Percentiles rank a stretch among this genome's conserved stretches.
These are phyloP conservation scores for Pseudogymnoascus sp. DNA, from an alignment of 2,329 filamentous ascomycete species.

Conservation along the genomic window DNA sequence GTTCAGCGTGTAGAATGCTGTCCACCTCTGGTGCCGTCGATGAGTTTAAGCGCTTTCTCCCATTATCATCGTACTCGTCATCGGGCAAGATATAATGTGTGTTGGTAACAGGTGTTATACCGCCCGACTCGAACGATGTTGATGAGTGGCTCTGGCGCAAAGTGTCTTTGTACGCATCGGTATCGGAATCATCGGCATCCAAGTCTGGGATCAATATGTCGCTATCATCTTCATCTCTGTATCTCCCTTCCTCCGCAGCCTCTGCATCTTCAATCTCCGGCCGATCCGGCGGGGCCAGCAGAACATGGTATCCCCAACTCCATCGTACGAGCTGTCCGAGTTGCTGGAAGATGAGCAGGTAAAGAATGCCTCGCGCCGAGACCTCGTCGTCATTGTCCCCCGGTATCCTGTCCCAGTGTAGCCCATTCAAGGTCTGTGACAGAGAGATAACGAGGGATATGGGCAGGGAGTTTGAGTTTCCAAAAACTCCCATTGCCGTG, in stretches of 20 bases:
- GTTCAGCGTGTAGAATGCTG: slow-evolving; percentile 19
- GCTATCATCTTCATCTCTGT: slow-evolving; percentile 42
- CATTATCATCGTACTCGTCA: slow-evolving; percentile 34
- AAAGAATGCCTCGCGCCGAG: slow-evolving; percentile 84
- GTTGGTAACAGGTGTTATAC: slow-evolving; percentile 26
- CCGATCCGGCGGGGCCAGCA: slow-evolving; percentile 75
- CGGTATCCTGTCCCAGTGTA: slow-evolving; percentile 88
- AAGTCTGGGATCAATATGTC: slow-evolving; percentile 38
- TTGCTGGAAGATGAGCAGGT: slow-evolving; percentile 95
- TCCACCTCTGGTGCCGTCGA: slow-evolving; percentile 21
- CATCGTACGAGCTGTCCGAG: slow-evolving; percentile 89
- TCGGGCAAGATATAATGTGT: slow-evolving; percentile 24
- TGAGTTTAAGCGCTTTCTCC: slow-evolving; percentile 12
- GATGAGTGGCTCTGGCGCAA: slow-evolving; percentile 11
- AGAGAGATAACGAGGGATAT: slow-evolving; percentile 93
- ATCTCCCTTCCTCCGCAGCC: slow-evolving; percentile 42
- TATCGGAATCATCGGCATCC: slow-evolving; percentile 32
- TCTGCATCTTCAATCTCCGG: slow-evolving; percentile 43
- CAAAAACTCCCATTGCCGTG: slow-evolving; percentile 93
- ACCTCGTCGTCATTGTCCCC: slow-evolving; percentile 95
- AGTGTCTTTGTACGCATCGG: slow-evolving; percentile 27
- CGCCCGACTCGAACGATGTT: slow-evolving; percentile 26
- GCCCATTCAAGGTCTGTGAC: slow-evolving; percentile 79
- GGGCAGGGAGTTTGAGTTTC: slow-evolving; percentile 94
- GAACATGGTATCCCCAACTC: slow-evolving; percentile 96